Evolutionary conservation across 164 flowering plant genomes (phyloP).

Genomic region (Amborella trichopoda): DNA sequence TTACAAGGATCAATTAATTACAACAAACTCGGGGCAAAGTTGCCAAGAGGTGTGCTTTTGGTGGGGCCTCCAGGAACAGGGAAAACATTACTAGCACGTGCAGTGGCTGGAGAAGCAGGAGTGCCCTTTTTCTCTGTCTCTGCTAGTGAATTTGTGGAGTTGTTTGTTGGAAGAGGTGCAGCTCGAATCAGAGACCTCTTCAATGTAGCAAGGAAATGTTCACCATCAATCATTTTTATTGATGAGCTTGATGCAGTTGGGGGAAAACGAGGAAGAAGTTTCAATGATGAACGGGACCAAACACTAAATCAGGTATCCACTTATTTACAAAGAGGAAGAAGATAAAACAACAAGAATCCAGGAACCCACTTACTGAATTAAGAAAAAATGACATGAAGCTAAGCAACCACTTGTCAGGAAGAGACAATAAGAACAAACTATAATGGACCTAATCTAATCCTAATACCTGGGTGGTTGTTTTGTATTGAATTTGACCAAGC

Average conservation of each 20-base stretch:
- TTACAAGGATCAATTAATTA: slow-evolving; percentile 80
- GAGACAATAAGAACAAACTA: too few relatives aligned
- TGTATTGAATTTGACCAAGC: too few relatives aligned
- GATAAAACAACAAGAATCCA: too few relatives aligned
- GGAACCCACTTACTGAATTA: too few relatives aligned
- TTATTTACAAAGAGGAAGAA: too few relatives aligned
- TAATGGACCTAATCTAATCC: too few relatives aligned
- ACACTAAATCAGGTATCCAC: slow-evolving; percentile 76
- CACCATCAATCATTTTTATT: slow-evolving; percentile 93
- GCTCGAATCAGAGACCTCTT: slow-evolving; percentile 96
- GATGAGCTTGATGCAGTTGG: slow-evolving; percentile 99
- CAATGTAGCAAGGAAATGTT: slow-evolving; percentile 62
- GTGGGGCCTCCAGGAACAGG: slow-evolving; percentile 99
- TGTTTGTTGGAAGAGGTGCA: slow-evolving; percentile 99
- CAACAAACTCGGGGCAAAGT: slow-evolving; percentile 76
- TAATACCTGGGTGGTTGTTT: too few relatives aligned
- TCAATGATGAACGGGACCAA: slow-evolving; percentile 97
- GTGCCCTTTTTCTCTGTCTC: slow-evolving; percentile 92
- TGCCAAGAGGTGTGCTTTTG: slow-evolving; percentile 88
- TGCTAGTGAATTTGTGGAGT: slow-evolving; percentile 97
- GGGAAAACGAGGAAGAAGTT: slow-evolving; percentile 94
- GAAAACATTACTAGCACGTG: slow-evolving; percentile 92
- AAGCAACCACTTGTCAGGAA: too few relatives aligned
- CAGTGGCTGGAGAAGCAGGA: slow-evolving; percentile 99
- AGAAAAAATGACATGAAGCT: too few relatives aligned